These are phyloP conservation scores for Psophocarpus tetragonolobus DNA, from an alignment of 306 rosid species.

Conservation along the genomic window DNA sequence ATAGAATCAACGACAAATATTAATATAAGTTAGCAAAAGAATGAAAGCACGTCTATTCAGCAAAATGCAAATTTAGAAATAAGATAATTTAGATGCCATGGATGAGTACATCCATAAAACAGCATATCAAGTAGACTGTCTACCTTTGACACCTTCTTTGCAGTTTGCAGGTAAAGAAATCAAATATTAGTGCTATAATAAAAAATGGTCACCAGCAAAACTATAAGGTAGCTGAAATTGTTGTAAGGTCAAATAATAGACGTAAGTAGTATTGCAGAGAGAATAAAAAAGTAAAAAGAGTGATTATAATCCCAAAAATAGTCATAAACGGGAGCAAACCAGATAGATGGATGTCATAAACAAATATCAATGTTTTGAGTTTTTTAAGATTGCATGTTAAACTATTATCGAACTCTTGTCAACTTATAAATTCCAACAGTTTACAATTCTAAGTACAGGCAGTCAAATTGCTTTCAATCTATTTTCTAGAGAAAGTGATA, in stretches of 20 bases:
- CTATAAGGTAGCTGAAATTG: background rate
- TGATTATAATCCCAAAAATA: too few relatives aligned
- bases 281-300: too few relatives aligned
- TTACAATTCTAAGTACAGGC: background rate
- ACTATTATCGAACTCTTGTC: background rate
- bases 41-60: background rate
- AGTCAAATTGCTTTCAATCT: background rate
- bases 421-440: background rate
- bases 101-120: slow-evolving; percentile 2
- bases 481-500: background rate
- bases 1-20: slow-evolving; percentile 23
- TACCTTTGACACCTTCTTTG: background rate
- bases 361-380: background rate
- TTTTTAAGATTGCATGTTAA: background rate
- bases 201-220: background rate
- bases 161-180: background rate
- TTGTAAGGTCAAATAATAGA: background rate
- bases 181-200: background rate
- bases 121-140: slow-evolving; percentile 1
- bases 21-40: slow-evolving; percentile 1
- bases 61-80: background rate
- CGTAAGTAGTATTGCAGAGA: background rate
- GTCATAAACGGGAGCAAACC: slow-evolving; percentile 19
- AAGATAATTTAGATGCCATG: background rate
- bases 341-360: background rate